Evolutionary conservation across 192 early-diverging fungal species (phyloP).

Genomic region (Backusella morwellensis): DNA sequence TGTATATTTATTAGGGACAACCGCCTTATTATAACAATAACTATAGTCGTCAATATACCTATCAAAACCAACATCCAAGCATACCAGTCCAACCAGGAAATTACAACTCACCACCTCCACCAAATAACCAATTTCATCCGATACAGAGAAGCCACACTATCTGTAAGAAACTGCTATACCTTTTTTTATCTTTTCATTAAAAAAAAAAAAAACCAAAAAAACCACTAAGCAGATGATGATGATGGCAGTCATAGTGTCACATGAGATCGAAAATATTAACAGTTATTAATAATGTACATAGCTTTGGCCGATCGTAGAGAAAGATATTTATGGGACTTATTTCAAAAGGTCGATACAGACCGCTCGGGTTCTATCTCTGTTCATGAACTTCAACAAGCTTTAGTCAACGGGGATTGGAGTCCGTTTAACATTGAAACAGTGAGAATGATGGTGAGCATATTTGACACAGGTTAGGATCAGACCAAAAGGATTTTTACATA

Average conservation of each 20-base stretch:
- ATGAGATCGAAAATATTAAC: not conserved
- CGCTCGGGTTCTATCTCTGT: conserved; percentile 9
- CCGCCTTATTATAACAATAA: not conserved
- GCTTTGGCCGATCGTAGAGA: conserved; percentile 5
- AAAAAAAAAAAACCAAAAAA: not conserved
- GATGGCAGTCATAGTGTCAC: not conserved
- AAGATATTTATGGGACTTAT: not conserved
- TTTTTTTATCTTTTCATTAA: not conserved
- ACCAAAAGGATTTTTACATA: not conserved
- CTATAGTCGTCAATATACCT: not conserved
- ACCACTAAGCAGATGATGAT: not conserved
- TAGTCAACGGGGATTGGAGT: conserved; percentile 52
- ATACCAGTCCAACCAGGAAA: not conserved
- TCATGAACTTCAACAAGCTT: not conserved
- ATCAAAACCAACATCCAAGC: not conserved
- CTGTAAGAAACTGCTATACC: not conserved
- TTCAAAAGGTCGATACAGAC: conserved; percentile 6
- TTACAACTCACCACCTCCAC: not conserved
- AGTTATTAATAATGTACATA: not conserved
- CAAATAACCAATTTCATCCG: not conserved
- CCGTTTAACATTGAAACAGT: conserved; percentile 71
- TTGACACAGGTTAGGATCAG: conserved; percentile 40
- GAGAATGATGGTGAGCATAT: conserved; percentile 65
- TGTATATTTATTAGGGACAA: not conserved
- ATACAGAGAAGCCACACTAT: conserved; percentile 6